Evolutionary conservation across 371 early-diverging fungal genomes (phyloP).

Genomic region (Massospora cicadina): DNA sequence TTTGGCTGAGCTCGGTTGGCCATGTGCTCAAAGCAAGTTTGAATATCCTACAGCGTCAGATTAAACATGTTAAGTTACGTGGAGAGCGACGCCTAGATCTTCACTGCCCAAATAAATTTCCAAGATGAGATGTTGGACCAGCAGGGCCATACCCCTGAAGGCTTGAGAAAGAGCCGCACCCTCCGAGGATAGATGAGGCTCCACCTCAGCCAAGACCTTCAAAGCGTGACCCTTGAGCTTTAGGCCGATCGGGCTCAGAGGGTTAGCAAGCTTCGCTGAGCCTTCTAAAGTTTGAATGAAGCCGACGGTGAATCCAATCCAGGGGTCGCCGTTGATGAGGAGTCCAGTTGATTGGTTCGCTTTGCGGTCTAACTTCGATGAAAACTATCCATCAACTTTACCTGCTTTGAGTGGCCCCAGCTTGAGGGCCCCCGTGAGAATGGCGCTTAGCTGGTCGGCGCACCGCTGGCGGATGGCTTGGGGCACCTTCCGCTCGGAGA

Average conservation of each 20-base stretch:
- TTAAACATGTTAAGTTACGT: constrained; percentile 28
- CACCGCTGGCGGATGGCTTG: not conserved
- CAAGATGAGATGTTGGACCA: constrained; percentile 44
- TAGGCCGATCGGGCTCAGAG: not conserved
- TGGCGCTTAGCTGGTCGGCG: not conserved
- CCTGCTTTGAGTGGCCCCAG: not conserved
- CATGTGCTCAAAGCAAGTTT: constrained; percentile 21
- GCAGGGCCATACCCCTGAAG: constrained; percentile 40
- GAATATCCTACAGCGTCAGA: not conserved
- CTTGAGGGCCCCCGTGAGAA: not conserved
- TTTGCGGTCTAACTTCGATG: not conserved
- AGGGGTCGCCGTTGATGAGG: not conserved
- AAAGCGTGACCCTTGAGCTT: not conserved
- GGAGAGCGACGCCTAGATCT: constrained; percentile 35
- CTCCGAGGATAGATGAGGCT: not conserved
- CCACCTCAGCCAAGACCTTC: not conserved
- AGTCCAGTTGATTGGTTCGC: not conserved
- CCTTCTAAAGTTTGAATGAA: not conserved
- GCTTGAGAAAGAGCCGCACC: not conserved
- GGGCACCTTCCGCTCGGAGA: not conserved
- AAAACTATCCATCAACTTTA: not conserved
- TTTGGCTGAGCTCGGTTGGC: constrained; percentile 21
- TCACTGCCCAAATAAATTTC: constrained; percentile 43
- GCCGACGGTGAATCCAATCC: constrained; percentile 21
- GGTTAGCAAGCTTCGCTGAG: not conserved